phyloP scores from a whole-genome alignment of 805 yeast species.

The Lipomyces chichibuensis region DNA sequence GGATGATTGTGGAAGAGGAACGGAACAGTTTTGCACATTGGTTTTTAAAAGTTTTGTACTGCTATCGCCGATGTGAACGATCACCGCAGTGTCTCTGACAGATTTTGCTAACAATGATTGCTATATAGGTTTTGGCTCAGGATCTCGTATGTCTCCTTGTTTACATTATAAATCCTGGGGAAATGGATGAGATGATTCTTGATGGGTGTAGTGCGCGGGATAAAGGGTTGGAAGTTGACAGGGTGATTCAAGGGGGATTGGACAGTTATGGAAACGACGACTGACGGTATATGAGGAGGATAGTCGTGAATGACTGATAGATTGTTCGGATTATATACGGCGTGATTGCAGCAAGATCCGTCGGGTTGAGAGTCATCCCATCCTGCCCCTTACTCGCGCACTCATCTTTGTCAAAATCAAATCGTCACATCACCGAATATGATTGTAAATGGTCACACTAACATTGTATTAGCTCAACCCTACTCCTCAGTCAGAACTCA shows the following conservation, averaged over 20 bases:
- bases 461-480: conserved; percentile 67
- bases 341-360: no score
- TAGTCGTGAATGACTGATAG: neutral
- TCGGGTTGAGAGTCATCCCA: no score
- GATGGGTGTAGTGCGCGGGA: neutral
- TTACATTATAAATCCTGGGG: neutral
- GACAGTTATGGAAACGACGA: neutral
- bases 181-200: no score
- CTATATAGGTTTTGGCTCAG: conserved; percentile 39
- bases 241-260: neutral
- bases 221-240: neutral
- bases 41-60: neutral
- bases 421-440: neutral
- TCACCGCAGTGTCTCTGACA: neutral
- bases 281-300: neutral
- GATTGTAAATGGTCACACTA: neutral
- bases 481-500: conserved; percentile 93
- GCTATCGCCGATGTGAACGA: neutral
- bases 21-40: no score
- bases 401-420: neutral
- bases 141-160: conserved; percentile 37
- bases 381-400: neutral
- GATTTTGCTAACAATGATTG: conserved; percentile 15
- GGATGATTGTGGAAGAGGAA: no score
- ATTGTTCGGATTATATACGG: no score